phyloP scores from a whole-genome alignment of 2,329 filamentous ascomycete species.

The Xylaria multiplex region DNA sequence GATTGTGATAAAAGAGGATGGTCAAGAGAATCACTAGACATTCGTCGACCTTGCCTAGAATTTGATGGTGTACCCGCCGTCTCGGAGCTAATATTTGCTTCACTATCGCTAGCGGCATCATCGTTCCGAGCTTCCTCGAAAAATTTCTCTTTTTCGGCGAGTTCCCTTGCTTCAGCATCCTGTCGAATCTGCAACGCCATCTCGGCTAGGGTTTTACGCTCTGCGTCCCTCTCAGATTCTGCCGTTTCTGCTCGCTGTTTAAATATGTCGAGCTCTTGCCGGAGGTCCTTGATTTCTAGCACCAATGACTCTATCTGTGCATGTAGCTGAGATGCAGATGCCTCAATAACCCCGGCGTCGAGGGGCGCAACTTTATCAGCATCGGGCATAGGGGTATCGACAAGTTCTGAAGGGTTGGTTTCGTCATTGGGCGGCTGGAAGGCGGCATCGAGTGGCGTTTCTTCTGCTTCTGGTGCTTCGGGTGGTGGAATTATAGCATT shows the following conservation, averaged over 20 bases:
- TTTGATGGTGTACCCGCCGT: slow-evolving; percentile 38
- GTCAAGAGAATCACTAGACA: slow-evolving; percentile 52
- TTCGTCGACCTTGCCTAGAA: slow-evolving; percentile 40
- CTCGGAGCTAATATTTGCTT: slow-evolving; percentile 36
- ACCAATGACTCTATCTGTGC: slow-evolving; percentile 80
- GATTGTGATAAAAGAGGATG: slow-evolving; percentile 58
- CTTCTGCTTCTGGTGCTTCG: slow-evolving; percentile 50
- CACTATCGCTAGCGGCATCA: slow-evolving; percentile 42
- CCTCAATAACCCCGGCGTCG: slow-evolving; percentile 51
- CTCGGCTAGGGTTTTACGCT: slow-evolving; percentile 80
- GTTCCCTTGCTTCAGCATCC: slow-evolving; percentile 67
- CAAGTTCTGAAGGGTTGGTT: slow-evolving; percentile 32
- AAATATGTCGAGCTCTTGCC: slow-evolving; percentile 81
- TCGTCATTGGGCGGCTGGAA: slow-evolving; percentile 57
- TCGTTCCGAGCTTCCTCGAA: slow-evolving; percentile 44
- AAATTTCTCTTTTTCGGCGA: slow-evolving; percentile 55
- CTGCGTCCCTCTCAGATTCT: slow-evolving; percentile 78
- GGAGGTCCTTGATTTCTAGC: slow-evolving; percentile 82
- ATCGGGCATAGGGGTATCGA: slow-evolving; percentile 37
- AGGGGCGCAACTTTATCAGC: slow-evolving; percentile 42
- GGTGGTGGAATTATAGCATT: slow-evolving; percentile 54
- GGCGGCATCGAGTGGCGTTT: slow-evolving; percentile 57
- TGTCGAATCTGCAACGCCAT: slow-evolving; percentile 86
- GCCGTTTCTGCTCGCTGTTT: slow-evolving; percentile 81
- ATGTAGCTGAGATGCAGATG: slow-evolving; percentile 64